Evolutionary conservation across 2,329 filamentous ascomycete genomes (phyloP).

Genomic region (Fonsecaea nubica): DNA sequence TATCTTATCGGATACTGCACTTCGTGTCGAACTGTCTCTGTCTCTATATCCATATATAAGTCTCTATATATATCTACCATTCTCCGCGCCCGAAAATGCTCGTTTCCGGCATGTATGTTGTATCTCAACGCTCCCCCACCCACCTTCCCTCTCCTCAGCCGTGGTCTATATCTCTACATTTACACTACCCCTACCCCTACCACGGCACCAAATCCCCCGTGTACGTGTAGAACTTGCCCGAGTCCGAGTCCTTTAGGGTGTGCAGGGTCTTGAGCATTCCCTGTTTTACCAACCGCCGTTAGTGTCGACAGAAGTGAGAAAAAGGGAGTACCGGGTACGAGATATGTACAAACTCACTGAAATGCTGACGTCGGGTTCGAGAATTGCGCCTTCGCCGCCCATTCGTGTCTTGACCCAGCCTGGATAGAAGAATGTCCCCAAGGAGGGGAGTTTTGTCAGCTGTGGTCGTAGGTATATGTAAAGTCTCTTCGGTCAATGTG

Average conservation of each 20-base stretch:
- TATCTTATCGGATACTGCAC: too few species aligned
- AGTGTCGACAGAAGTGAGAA: background rate
- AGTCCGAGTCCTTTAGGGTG: conserved; percentile 43
- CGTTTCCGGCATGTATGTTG: too few species aligned
- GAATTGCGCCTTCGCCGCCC: conserved; percentile 51
- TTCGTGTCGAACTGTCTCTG: background rate
- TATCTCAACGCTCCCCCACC: too few species aligned
- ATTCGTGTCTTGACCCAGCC: conserved; percentile 54
- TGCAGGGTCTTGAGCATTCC: conserved; percentile 49
- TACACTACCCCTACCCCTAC: too few species aligned
- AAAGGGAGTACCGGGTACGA: background rate
- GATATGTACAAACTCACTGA: conserved; percentile 15
- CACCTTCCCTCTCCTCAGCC: too few species aligned
- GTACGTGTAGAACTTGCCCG: conserved; percentile 39
- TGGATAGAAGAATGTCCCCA: background rate
- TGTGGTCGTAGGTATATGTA: too few species aligned
- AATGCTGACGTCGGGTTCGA: conserved; percentile 49
- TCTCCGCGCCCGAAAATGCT: too few species aligned
- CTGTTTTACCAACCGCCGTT: background rate
- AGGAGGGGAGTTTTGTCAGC: too few species aligned
- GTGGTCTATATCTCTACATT: too few species aligned
- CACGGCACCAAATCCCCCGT: conserved; percentile 38
- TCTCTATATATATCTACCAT: too few species aligned
- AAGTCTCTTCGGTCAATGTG: too few species aligned
- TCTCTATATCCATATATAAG: too few species aligned